phyloP scores from a whole-genome alignment of 2,329 filamentous ascomycete species.

The Hymenoscyphus occultus region DNA sequence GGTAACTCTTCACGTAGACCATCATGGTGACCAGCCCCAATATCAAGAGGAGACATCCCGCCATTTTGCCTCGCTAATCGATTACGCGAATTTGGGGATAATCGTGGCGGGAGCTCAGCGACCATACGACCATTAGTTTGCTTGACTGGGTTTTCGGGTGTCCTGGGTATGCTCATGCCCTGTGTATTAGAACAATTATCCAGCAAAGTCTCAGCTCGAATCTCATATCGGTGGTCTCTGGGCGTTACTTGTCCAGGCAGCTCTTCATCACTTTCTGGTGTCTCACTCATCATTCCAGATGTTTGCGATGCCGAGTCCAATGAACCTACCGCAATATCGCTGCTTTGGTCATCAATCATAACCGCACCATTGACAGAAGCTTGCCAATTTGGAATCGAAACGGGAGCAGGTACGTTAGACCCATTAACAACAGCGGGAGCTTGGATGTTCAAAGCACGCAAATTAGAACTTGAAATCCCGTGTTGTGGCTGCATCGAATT shows the following conservation, averaged over 20 bases:
- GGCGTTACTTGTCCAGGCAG: constrained; percentile 30
- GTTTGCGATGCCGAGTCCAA: constrained; percentile 32
- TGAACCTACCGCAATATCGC: constrained; percentile 27
- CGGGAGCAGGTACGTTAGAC: constrained; percentile 28
- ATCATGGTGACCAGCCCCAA: constrained; percentile 29
- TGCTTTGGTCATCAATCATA: constrained; percentile 28
- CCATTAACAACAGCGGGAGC: constrained; percentile 35
- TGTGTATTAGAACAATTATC: constrained; percentile 29
- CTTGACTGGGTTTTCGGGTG: constrained; percentile 12
- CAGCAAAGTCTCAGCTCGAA: constrained; percentile 25
- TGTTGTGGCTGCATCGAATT: constrained; percentile 27
- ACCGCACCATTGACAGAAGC: constrained; percentile 29
- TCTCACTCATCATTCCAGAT: constrained; percentile 29
- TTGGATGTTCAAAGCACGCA: constrained; percentile 30
- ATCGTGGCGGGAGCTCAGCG: constrained; percentile 22
- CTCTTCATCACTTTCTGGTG: constrained; percentile 24
- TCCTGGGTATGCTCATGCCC: not conserved
- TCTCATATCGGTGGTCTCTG: constrained; percentile 23
- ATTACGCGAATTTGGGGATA: constrained; percentile 32
- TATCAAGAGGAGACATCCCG: constrained; percentile 35
- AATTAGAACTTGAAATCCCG: constrained; percentile 28
- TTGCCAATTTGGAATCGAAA: constrained; percentile 32
- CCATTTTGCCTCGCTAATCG: constrained; percentile 31
- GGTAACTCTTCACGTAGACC: constrained; percentile 30
- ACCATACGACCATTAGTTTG: constrained; percentile 21